A percentile compares a stretch with the other conserved stretches of the same genome.
Conservation (phyloP, 1,139 yeast genomes). For the Geotrichum carabidarum region DNA sequence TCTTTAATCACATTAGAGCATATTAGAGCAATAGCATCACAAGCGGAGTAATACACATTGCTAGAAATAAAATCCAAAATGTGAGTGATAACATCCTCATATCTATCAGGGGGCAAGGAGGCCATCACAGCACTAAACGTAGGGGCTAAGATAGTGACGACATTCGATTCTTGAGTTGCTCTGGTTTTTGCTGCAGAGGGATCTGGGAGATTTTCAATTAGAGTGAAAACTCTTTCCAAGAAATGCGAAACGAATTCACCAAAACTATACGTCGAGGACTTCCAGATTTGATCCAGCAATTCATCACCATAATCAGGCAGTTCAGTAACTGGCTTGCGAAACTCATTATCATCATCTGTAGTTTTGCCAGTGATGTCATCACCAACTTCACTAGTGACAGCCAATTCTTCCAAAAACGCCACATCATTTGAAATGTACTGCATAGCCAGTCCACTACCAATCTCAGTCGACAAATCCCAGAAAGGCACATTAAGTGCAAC, state of each 20-base stretch:
- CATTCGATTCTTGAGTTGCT: constrained; percentile 39
- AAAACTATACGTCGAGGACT: constrained; percentile 71
- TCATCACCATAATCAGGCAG: constrained; percentile 41
- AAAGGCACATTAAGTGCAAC: constrained; percentile 73
- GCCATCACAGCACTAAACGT: constrained; percentile 64
- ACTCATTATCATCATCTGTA: constrained; percentile 23
- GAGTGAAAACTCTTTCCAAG: constrained; percentile 54
- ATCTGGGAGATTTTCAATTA: constrained; percentile 70
- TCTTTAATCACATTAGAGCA: constrained; percentile 65
- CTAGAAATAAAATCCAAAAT: constrained; percentile 54
- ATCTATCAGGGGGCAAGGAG: constrained; percentile 63
- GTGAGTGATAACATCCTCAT: constrained; percentile 48
- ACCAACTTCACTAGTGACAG: constrained; percentile 5
- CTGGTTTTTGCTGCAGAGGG: constrained; percentile 27
- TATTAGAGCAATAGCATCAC: constrained; percentile 64
- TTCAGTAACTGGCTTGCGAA: constrained; percentile 19
- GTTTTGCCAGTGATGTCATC: constrained; percentile 1
- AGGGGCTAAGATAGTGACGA: constrained; percentile 57
- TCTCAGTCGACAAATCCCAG: constrained; percentile 32
- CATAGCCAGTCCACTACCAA: constrained; percentile 53
- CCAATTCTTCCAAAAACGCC: constrained; percentile 31
- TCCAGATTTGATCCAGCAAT: constrained; percentile 52
- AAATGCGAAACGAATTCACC: constrained; percentile 55
- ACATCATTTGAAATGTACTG: constrained; percentile 58
- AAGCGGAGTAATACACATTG: constrained; percentile 59